Percentiles rank a stretch among this genome's conserved stretches.
Evolutionary conservation across 2,329 filamentous ascomycete genomes (phyloP).

Genomic region (Claviceps humidiphila): DNA sequence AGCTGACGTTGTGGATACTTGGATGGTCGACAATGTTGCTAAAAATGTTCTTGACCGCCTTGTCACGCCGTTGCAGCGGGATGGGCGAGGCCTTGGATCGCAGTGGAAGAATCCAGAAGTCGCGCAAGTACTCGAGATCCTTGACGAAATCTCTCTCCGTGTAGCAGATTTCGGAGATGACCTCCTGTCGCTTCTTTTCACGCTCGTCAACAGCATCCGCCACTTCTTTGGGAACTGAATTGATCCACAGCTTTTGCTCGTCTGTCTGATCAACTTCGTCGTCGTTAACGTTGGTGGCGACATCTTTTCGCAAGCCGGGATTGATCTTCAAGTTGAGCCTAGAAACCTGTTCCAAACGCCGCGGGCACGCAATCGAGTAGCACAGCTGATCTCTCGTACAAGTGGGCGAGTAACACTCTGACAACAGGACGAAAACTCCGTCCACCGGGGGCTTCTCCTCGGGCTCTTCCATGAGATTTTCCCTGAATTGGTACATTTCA

Average conservation of each 20-base stretch:
- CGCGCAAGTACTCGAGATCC: slow-evolving; percentile 89
- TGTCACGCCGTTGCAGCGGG: slow-evolving; percentile 73
- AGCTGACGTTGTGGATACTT: slow-evolving; percentile 79
- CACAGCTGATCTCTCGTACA: slow-evolving; percentile 91
- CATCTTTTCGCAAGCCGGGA: slow-evolving; percentile 63
- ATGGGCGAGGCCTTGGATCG: slow-evolving; percentile 75
- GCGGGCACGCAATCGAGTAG: slow-evolving; percentile 94
- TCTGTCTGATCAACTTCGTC: slow-evolving; percentile 75
- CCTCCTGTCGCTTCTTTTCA: slow-evolving; percentile 95
- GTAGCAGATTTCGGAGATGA: slow-evolving; percentile 97
- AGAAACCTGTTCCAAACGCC: slow-evolving; percentile 87
- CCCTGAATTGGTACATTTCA: slow-evolving; percentile 94
- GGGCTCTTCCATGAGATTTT: slow-evolving; percentile 75
- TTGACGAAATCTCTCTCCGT: slow-evolving; percentile 98
- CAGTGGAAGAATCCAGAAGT: slow-evolving; percentile 96
- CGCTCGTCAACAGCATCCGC: slow-evolving; percentile 78
- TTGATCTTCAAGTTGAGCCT: slow-evolving; percentile 87
- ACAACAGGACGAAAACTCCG: slow-evolving; percentile 89
- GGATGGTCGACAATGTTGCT: slow-evolving; percentile 80
- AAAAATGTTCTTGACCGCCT: slow-evolving; percentile 88
- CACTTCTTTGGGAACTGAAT: slow-evolving; percentile 89
- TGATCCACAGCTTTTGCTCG: slow-evolving; percentile 98
- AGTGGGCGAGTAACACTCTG: slow-evolving; percentile 95
- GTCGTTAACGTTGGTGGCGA: slow-evolving; percentile 49
- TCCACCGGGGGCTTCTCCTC: slow-evolving; percentile 66